Conservation (phyloP, 2,329 filamentous ascomycete genomes). For the Fusarium sp. region DNA sequence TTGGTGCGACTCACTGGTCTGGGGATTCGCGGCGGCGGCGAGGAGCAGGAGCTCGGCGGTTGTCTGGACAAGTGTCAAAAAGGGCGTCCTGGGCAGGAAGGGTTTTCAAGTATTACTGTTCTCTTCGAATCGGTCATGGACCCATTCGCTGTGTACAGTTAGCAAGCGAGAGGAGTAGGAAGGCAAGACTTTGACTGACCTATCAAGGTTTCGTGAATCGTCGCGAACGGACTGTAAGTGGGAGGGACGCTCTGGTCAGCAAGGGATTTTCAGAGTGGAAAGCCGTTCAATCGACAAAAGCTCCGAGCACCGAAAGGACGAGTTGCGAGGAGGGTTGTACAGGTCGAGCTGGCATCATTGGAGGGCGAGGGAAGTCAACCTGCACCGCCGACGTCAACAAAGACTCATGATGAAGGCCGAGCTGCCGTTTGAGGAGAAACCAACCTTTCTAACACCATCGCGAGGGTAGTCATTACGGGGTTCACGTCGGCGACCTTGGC, state of each 20-base stretch:
- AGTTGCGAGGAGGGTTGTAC: constrained; percentile 44
- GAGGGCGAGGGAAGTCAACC: constrained; percentile 50
- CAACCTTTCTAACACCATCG: constrained; percentile 91
- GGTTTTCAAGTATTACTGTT: constrained; percentile 59
- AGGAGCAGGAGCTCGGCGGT: constrained; percentile 54
- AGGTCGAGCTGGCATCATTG: constrained; percentile 42
- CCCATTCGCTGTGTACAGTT: constrained; percentile 77
- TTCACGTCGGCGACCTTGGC: constrained; percentile 48
- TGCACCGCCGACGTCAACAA: constrained; percentile 37
- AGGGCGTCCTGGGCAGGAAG: constrained; percentile 1
- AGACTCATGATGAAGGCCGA: constrained; percentile 5
- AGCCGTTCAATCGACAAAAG: constrained; percentile 45
- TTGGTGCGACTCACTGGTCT: constrained; percentile 46
- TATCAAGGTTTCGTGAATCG: constrained; percentile 74
- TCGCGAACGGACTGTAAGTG: constrained; percentile 68
- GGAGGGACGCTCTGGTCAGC: constrained; percentile 51
- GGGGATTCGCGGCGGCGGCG: constrained; percentile 57
- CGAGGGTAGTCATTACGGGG: constrained; percentile 68
- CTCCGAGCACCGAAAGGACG: constrained; percentile 45
- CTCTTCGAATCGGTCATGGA: constrained; percentile 89
- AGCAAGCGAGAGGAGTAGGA: constrained; percentile 1
- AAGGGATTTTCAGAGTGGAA: constrained; percentile 48
- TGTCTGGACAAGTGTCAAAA: constrained; percentile 47
- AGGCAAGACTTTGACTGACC: constrained; percentile 59
- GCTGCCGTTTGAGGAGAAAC: not conserved